Base-by-base conservation (phyloP, 2,329 filamentous ascomycete species). In the Fusarium veterinarium region DNA sequence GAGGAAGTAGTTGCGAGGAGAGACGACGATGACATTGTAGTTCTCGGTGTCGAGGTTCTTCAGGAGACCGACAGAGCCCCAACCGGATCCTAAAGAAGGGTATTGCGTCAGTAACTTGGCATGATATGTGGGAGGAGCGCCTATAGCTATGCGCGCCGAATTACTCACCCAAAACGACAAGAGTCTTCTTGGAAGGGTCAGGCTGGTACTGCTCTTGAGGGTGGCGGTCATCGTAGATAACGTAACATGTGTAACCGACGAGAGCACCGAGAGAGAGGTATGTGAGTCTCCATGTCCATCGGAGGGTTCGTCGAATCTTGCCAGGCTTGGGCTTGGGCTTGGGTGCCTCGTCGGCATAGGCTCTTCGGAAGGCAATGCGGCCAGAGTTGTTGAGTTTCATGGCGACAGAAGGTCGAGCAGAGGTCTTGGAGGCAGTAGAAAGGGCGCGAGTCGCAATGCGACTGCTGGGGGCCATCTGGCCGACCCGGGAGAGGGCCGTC, bases 11-110 rank as follows among this genome's bases (percentile, higher is more conserved):
- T 99, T 99, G 82, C 96, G 94, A 60, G 96, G 96, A 55, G 96
- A 98, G 83, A 99, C 94, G 82, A 99, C 95, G 81, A 98, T 84
- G 83, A 98, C 95, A 83, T 99, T 98, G 90, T 98, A 99, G 89
- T 98, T 97, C 83, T 97, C 93, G 70, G 95, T 98, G 81, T 99
- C 95, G 84, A 99, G 93, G 83, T 97, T 98, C 90, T 99, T 99
- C 75, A 99, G 90, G 69, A 99, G 91, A 69, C 95, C 97, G 79
- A 99, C 94, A 46, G 95, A 94, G 77, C 86, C 96, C 96, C 96
- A 99, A 77, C 96, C 96, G 78, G 95, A 97, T 80, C 95, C 95
- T 98, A 70, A 38, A 20, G 23, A 46, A 71, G 52, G 58, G 55
- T 59, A 51, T 72, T 67, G 67, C 64, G 76, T 80, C 62, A 80